Evolutionary conservation across 106 monocot genomes (phyloP).

Genomic region (Allium fistulosum): DNA sequence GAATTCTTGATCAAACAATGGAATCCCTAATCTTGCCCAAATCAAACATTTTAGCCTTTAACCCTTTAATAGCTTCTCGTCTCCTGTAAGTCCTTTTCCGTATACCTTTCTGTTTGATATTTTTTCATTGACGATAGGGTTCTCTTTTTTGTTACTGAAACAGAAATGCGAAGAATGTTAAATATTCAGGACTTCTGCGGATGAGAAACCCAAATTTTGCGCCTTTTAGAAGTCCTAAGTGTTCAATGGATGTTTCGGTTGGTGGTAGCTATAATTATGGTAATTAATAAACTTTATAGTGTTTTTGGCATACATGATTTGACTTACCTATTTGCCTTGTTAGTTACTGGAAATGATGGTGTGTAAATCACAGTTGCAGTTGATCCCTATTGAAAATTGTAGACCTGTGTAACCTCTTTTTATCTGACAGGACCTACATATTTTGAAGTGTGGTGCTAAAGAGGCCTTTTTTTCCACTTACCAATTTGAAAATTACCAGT

Average conservation of each 20-base stretch:
- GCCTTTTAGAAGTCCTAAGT: slow-evolving; percentile 5
- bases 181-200: neutral
- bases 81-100: neutral
- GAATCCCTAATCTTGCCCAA: slow-evolving; percentile 9
- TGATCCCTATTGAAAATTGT: too few species aligned
- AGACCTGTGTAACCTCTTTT: too few species aligned
- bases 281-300: neutral
- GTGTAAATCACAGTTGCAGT: too few species aligned
- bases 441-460: too few species aligned
- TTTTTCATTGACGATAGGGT: neutral
- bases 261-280: slow-evolving; percentile 27
- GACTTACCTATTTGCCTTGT: too few species aligned
- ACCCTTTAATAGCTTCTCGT: neutral
- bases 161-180: slow-evolving; percentile 9
- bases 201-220: neutral
- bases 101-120: neutral
- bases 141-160: neutral
- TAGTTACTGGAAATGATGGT: too few species aligned
- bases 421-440: too few species aligned
- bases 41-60: slow-evolving; percentile 1
- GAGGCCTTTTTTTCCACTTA: too few species aligned
- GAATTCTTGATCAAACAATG: neutral
- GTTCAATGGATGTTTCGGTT: slow-evolving; percentile 24
- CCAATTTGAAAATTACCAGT: too few species aligned
- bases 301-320: too few species aligned